Percentiles rank a stretch among this genome's conserved stretches.
These are phyloP conservation scores for Blastobotrys serpentis DNA, from an alignment of 1,139 yeast species.

Conservation along the genomic window DNA sequence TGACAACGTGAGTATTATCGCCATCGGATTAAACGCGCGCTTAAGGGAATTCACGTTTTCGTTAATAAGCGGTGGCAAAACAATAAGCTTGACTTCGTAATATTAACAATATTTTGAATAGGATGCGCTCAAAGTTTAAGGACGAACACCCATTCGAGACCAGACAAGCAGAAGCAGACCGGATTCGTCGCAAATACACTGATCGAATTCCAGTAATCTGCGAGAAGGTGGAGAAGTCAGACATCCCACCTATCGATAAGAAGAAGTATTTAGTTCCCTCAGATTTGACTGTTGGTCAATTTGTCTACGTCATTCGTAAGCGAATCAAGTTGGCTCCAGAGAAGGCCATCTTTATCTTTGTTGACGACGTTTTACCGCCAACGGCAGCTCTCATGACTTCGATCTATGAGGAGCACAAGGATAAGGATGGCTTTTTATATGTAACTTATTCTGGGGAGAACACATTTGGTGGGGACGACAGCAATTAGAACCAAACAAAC, in stretches of 20 bases:
- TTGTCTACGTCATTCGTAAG: constrained; percentile 94
- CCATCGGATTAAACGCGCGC: constrained; percentile 2
- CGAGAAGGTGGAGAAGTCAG: constrained; percentile 96
- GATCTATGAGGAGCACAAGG: constrained; percentile 94
- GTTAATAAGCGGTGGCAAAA: not conserved
- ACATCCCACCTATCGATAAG: constrained; percentile 93
- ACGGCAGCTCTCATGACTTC: constrained; percentile 96
- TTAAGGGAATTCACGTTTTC: not conserved
- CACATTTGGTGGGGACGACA: constrained; percentile 39
- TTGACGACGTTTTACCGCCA: constrained; percentile 94
- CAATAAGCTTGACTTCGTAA: no score
- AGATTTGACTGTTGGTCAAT: constrained; percentile 95
- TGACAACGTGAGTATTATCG: not conserved
- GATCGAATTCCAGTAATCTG: constrained; percentile 96
- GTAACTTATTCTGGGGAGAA: constrained; percentile 66
- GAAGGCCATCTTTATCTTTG: constrained; percentile 95
- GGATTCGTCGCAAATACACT: constrained; percentile 84
- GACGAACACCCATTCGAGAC: constrained; percentile 92
- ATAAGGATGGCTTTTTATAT: constrained; percentile 94
- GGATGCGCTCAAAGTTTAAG: constrained; percentile 84
- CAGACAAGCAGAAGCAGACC: constrained; percentile 92
- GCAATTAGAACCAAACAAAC: not conserved
- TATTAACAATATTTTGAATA: constrained; percentile 1
- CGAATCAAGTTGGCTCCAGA: constrained; percentile 95
- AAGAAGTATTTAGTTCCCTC: constrained; percentile 95